phyloP scores from a whole-genome alignment of 805 yeast genomes.

The Wickerhamiella galacta region DNA sequence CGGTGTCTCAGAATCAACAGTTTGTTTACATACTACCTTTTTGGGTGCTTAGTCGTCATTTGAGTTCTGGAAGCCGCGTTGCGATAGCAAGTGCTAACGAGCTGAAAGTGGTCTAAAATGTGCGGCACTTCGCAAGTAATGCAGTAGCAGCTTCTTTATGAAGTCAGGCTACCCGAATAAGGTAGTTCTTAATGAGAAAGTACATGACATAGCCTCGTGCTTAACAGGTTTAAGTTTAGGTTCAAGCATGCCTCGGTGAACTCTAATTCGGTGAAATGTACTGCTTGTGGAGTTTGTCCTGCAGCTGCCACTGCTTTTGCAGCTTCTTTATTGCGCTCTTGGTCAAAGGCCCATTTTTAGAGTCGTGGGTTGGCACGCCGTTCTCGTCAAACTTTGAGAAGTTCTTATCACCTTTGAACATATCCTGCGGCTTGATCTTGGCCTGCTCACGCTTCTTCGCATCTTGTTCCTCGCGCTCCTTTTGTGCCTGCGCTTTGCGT shows the following conservation, averaged over 20 bases:
- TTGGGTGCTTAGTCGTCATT: no score
- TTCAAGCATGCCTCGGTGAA: not conserved
- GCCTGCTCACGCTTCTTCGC: conserved; percentile 60
- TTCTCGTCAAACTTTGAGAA: conserved; percentile 69
- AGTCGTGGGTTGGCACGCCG: conserved; percentile 68
- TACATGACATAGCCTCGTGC: no score
- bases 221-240: no score
- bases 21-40: no score
- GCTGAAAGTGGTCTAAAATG: no score
- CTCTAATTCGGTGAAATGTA: conserved; percentile 20
- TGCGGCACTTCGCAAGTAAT: no score
- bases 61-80: no score
- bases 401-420: conserved; percentile 43
- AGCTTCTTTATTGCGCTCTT: conserved; percentile 79
- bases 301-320: conserved; percentile 58
- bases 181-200: no score
- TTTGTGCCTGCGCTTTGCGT: conserved; percentile 30
- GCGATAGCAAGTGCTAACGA: no score
- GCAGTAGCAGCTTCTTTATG: no score
- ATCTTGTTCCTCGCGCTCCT: conserved; percentile 22
- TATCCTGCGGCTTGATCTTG: conserved; percentile 46
- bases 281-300: conserved; percentile 65
- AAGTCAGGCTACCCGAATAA: no score
- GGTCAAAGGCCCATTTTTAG: conserved; percentile 55
- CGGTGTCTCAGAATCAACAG: no score